Evolutionary conservation across 2,329 filamentous ascomycete genomes (phyloP).

Genomic region (Penicillium vulpinum): DNA sequence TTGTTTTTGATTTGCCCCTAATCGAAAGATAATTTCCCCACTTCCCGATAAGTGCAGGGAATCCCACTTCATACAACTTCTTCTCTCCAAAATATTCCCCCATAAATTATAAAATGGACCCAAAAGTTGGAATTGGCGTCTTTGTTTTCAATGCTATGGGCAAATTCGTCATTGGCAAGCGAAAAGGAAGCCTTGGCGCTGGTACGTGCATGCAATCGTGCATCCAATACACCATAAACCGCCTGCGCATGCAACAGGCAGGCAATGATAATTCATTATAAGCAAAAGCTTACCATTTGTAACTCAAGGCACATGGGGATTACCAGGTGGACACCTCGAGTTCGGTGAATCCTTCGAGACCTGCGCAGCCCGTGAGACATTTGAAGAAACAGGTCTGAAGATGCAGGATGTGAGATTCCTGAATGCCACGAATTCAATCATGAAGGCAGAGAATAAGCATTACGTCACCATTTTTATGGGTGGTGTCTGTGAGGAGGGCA

Average conservation of each 20-base stretch:
- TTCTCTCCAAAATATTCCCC: neutral
- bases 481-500: slow-evolving; percentile 50
- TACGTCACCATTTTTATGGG: slow-evolving; percentile 73
- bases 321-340: slow-evolving; percentile 76
- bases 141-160: slow-evolving; percentile 46
- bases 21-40: neutral
- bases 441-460: slow-evolving; percentile 62
- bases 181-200: slow-evolving; percentile 50
- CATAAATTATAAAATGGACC: slow-evolving; percentile 15
- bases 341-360: slow-evolving; percentile 61
- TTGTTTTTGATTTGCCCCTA: too few relatives aligned
- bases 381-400: slow-evolving; percentile 68
- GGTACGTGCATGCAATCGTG: slow-evolving; percentile 37
- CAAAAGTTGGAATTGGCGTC: slow-evolving; percentile 51
- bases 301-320: slow-evolving; percentile 59
- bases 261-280: neutral
- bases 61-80: neutral
- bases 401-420: slow-evolving; percentile 57
- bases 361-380: slow-evolving; percentile 66
- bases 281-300: neutral
- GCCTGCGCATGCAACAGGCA: neutral
- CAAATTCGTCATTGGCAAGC: slow-evolving; percentile 50
- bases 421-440: slow-evolving; percentile 67
- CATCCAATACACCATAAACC: too few relatives aligned
- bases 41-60: neutral